Conservation (phyloP, 805 yeast species). For the Pichia californica region DNA sequence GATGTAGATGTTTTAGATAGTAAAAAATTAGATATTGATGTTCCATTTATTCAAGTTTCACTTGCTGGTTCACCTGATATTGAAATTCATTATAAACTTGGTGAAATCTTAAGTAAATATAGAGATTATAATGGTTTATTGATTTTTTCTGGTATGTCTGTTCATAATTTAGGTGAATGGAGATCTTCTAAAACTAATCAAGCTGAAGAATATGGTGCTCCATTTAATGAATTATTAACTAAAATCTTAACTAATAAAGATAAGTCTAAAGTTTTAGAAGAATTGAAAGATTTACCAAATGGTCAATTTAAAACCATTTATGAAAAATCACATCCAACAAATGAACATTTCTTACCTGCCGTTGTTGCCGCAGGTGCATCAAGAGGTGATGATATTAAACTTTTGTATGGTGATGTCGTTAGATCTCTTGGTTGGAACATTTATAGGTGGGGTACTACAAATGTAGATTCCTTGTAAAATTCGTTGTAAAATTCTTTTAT, state of each 20-base stretch:
- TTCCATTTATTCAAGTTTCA: conserved; percentile 47
- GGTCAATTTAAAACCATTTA: conserved; percentile 27
- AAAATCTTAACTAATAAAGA: conserved; percentile 29
- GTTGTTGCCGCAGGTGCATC: conserved; percentile 56
- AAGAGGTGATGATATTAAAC: conserved; percentile 35
- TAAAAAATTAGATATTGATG: conserved; percentile 20
- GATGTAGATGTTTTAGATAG: conserved; percentile 25
- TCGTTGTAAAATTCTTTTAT: too few species aligned
- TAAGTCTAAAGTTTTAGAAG: conserved; percentile 29
- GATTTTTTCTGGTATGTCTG: conserved; percentile 72
- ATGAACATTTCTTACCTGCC: conserved; percentile 67
- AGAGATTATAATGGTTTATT: conserved; percentile 48
- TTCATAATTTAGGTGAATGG: conserved; percentile 63
- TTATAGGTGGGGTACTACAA: conserved; percentile 36
- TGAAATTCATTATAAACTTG: conserved; percentile 44
- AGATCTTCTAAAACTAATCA: conserved; percentile 13
- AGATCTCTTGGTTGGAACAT: conserved; percentile 63
- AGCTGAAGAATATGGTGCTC: conserved; percentile 41
- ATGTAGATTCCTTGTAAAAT: neutral
- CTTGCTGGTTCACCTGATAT: conserved; percentile 37
- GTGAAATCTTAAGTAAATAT: conserved; percentile 45
- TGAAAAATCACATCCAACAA: conserved; percentile 60
- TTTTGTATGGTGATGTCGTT: conserved; percentile 38
- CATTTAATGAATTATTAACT: conserved; percentile 46
- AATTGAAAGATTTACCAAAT: conserved; percentile 31